phyloP scores from a whole-genome alignment of 75 land plant species.

The Pinus taeda region DNA sequence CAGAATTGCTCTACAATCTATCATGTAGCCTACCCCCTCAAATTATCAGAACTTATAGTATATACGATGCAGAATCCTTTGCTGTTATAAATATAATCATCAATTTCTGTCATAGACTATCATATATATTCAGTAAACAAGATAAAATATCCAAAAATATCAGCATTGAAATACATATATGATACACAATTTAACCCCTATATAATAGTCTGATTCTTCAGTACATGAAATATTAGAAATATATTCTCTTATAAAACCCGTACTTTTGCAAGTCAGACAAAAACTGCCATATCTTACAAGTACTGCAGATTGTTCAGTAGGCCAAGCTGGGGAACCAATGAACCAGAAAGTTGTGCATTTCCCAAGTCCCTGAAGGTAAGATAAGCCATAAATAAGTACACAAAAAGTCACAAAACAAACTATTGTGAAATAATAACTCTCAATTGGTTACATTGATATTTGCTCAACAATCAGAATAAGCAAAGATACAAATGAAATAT shows the following conservation, averaged over 20 bases:
- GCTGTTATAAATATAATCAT: background rate
- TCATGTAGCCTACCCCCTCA: background rate
- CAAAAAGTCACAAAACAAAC: background rate
- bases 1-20: background rate
- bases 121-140: background rate
- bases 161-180: background rate
- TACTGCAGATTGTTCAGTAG: conserved; percentile 73
- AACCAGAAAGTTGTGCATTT: conserved; percentile 85
- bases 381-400: background rate
- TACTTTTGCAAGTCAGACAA: background rate
- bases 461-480: background rate
- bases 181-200: too few species aligned
- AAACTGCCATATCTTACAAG: conserved; percentile 51
- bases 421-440: background rate
- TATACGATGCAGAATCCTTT: background rate
- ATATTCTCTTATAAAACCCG: too few species aligned
- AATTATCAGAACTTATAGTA: background rate
- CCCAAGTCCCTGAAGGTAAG: conserved; percentile 75
- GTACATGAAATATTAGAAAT: too few species aligned
- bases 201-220: too few species aligned
- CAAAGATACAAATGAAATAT: background rate
- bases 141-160: background rate
- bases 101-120: background rate
- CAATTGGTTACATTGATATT: conserved; percentile 6
- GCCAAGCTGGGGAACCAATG: conserved; percentile 82